These are phyloP conservation scores for Vitis amurensis DNA, from an alignment of 164 flowering plant species.

Conservation along the genomic window DNA sequence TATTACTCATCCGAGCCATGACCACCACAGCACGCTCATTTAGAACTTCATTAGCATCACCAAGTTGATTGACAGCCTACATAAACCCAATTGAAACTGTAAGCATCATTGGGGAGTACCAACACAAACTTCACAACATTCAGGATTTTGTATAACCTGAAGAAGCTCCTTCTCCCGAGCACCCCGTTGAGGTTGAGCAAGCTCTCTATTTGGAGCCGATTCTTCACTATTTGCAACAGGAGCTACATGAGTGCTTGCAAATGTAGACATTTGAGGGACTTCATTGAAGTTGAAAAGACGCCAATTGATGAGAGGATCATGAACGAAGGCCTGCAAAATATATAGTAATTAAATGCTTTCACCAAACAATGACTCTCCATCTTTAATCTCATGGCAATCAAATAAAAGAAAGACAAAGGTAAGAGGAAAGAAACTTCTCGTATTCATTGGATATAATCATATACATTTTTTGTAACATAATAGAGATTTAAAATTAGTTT, in stretches of 20 bases:
- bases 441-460: too few relatives aligned
- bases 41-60: slow-evolving; percentile 96
- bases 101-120: neutral
- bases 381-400: too few relatives aligned
- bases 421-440: too few relatives aligned
- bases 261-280: slow-evolving; percentile 81
- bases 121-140: neutral
- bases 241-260: slow-evolving; percentile 51
- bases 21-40: slow-evolving; percentile 95
- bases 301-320: slow-evolving; percentile 99
- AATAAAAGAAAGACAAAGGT: neutral
- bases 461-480: too few relatives aligned
- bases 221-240: slow-evolving; percentile 79
- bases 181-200: slow-evolving; percentile 83
- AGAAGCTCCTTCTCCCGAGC: slow-evolving; percentile 91
- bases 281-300: slow-evolving; percentile 94
- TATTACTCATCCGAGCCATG: slow-evolving; percentile 97
- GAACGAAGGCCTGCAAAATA: slow-evolving; percentile 92
- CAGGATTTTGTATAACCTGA: slow-evolving; percentile 50
- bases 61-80: slow-evolving; percentile 95
- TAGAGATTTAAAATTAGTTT: too few relatives aligned
- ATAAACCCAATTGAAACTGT: slow-evolving; percentile 5
- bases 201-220: slow-evolving; percentile 53
- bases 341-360: neutral
- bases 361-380: neutral